Conservation (phyloP, 495 filamentous ascomycete genomes). For the Penicillium steckii region DNA sequence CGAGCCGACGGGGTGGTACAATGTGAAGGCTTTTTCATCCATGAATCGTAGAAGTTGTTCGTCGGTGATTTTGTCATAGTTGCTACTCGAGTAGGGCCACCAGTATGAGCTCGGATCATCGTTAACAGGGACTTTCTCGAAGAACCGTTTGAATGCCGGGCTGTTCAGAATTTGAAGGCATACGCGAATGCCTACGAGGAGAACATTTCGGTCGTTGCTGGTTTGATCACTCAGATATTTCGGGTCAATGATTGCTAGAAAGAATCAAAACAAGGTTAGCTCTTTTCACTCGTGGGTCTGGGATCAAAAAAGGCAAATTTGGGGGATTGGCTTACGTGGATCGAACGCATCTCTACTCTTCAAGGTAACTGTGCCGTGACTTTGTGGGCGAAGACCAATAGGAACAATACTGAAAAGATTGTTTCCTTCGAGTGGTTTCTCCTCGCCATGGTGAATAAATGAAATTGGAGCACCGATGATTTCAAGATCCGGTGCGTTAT, state of each 20-base stretch:
- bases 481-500: constrained; percentile 16
- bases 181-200: constrained; percentile 18
- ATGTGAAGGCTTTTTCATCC: constrained; percentile 25
- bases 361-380: constrained; percentile 19
- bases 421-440: constrained; percentile 7
- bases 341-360: constrained; percentile 19
- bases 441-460: constrained; percentile 26
- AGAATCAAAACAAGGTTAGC: not conserved
- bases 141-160: constrained; percentile 15
- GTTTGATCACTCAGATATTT: constrained; percentile 19
- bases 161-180: constrained; percentile 17
- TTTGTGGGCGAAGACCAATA: constrained; percentile 19
- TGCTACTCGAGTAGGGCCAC: constrained; percentile 26
- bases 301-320: too few relatives aligned
- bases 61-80: constrained; percentile 22
- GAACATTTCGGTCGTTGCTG: constrained; percentile 19
- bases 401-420: constrained; percentile 18
- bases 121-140: constrained; percentile 15
- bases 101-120: constrained; percentile 21
- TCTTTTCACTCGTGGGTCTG: too few relatives aligned
- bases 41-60: constrained; percentile 22
- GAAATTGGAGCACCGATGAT: constrained; percentile 22
- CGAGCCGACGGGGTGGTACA: constrained; percentile 25
- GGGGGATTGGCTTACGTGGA: constrained; percentile 11
- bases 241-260: constrained; percentile 23